phyloP scores from a whole-genome alignment of 805 yeast species.

The Myxozyma neotropica region DNA sequence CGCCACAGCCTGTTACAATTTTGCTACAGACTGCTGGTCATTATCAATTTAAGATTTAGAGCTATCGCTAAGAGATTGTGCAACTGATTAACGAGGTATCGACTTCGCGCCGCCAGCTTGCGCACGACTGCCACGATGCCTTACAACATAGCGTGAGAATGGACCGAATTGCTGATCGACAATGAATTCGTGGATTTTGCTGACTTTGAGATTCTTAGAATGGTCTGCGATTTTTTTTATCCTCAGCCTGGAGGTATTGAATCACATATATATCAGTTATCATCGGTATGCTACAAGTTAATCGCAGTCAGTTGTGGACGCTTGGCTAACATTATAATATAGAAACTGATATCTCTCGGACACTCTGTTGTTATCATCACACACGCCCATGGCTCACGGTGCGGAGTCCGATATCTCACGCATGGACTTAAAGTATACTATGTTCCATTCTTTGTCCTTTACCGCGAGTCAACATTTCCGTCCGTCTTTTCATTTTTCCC shows the following conservation, averaged over 20 bases:
- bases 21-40: too few relatives aligned
- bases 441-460: constrained; percentile 77
- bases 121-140: constrained; percentile 35
- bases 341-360: constrained; percentile 37
- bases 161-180: too few relatives aligned
- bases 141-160: constrained; percentile 41
- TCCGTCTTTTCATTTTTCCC: constrained; percentile 89
- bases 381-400: constrained; percentile 81
- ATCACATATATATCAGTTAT: constrained; percentile 86
- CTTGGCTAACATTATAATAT: not conserved
- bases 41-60: too few relatives aligned
- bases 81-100: too few relatives aligned
- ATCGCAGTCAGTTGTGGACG: too few relatives aligned
- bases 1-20: too few relatives aligned
- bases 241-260: constrained; percentile 99
- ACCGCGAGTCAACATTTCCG: constrained; percentile 84
- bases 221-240: constrained; percentile 96
- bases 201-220: constrained; percentile 40
- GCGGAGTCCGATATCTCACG: constrained; percentile 79
- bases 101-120: too few relatives aligned
- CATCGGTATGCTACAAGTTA: constrained; percentile 48
- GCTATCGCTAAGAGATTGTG: too few relatives aligned
- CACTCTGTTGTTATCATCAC: constrained; percentile 62
- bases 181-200: not conserved
- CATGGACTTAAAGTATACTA: constrained; percentile 93